Percentiles rank a stretch among this genome's conserved stretches.
Evolutionary conservation across 345 rosid genomes (phyloP).

Genomic region (Combretum micranthum): DNA sequence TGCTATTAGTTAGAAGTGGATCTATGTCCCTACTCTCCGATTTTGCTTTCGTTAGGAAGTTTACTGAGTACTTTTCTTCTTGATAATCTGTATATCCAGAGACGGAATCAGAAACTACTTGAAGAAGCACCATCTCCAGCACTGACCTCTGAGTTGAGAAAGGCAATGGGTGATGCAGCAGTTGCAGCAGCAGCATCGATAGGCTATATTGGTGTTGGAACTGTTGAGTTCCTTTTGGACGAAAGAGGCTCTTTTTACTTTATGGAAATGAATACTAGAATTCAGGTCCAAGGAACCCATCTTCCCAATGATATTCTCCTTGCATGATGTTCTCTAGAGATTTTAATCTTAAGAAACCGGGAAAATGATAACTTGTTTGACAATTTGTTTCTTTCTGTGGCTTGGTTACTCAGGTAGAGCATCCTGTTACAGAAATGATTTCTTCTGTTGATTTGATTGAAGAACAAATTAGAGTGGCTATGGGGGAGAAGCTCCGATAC

Average conservation of each 20-base stretch:
- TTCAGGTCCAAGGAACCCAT: constrained; percentile 54
- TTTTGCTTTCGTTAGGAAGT: constrained; percentile 1
- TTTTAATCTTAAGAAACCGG: no score
- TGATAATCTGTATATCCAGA: constrained; percentile 35
- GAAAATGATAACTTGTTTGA: no score
- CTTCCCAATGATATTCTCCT: neutral
- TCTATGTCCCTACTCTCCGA: neutral
- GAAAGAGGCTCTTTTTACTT: constrained; percentile 97
- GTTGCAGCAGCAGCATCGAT: constrained; percentile 99
- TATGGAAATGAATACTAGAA: constrained; percentile 99
- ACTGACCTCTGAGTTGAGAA: constrained; percentile 82
- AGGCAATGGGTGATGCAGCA: constrained; percentile 99
- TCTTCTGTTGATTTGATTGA: constrained; percentile 94
- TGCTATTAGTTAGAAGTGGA: neutral
- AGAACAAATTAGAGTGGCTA: constrained; percentile 96
- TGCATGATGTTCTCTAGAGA: neutral
- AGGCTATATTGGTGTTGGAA: constrained; percentile 96
- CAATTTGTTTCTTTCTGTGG: no score
- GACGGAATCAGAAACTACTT: constrained; percentile 89
- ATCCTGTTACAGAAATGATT: constrained; percentile 99
- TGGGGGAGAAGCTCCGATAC: constrained; percentile 87
- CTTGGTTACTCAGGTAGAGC: constrained; percentile 32
- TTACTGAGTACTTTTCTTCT: constrained; percentile 4
- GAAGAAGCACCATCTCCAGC: constrained; percentile 99
- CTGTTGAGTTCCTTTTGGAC: constrained; percentile 94